phyloP scores from a whole-genome alignment of 2,329 filamentous ascomycete species.

The Camptophora hylomeconis region DNA sequence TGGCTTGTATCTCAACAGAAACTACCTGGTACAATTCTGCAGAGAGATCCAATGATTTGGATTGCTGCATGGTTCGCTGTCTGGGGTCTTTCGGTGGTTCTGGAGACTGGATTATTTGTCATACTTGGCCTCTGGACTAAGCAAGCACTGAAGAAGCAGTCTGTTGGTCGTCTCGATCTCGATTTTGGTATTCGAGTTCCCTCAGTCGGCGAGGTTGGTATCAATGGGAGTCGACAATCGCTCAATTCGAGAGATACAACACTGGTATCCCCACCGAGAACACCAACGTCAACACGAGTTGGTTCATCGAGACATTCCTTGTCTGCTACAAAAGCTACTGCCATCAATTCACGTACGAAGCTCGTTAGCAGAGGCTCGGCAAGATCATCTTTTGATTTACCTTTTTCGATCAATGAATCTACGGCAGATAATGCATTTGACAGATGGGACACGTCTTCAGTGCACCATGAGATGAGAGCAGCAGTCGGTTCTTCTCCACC shows the following conservation, averaged over 20 bases:
- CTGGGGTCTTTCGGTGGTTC: conserved; percentile 9
- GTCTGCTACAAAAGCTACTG: conserved; percentile 11
- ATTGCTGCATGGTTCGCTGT: conserved; percentile 13
- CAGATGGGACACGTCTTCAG: conserved; percentile 15
- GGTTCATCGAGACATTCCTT: too few relatives aligned
- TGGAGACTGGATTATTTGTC: conserved; percentile 10
- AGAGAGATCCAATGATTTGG: conserved; percentile 6
- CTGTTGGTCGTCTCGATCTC: conserved; percentile 8
- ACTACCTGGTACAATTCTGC: conserved; percentile 9
- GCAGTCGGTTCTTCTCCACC: conserved; percentile 16
- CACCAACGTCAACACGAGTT: conserved; percentile 11
- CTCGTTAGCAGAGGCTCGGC: conserved; percentile 11
- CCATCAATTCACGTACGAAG: conserved; percentile 10
- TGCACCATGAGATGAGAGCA: conserved; percentile 16
- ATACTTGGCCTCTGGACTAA: conserved; percentile 11
- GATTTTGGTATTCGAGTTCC: conserved; percentile 11
- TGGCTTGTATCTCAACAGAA: conserved; percentile 10
- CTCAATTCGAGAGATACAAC: conserved; percentile 16
- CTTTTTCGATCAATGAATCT: conserved; percentile 13
- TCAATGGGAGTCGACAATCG: conserved; percentile 10
- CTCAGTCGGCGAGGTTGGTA: conserved; percentile 5
- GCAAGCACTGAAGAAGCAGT: conserved; percentile 8
- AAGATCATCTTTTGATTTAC: conserved; percentile 13
- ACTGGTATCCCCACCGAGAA: conserved; percentile 15
- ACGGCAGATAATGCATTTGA: conserved; percentile 4